phyloP scores from a whole-genome alignment of 805 yeast species.

The Torulaspora delbrueckii region DNA sequence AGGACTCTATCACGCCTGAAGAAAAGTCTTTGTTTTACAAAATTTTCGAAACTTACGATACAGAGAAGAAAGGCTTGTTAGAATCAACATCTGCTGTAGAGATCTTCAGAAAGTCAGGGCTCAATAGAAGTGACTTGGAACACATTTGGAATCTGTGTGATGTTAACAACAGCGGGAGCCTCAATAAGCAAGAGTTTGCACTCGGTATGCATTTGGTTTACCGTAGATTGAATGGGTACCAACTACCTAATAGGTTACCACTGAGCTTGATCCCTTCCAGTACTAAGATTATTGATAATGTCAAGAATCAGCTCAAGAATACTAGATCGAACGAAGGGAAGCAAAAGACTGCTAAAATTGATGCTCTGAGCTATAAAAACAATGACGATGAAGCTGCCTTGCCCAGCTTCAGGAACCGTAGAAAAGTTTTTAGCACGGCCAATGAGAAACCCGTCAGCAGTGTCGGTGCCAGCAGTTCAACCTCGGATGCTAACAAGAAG shows the following conservation, averaged over 20 bases:
- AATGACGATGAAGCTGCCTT: constrained; percentile 69
- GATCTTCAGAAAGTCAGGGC: constrained; percentile 86
- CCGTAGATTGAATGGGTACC: constrained; percentile 81
- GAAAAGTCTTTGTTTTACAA: constrained; percentile 84
- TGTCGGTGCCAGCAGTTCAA: background rate
- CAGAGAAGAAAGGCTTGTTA: constrained; percentile 57
- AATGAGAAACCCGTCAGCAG: background rate
- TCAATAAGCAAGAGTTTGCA: constrained; percentile 86
- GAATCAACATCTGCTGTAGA: constrained; percentile 79
- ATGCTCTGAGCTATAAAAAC: constrained; percentile 58
- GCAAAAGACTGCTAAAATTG: constrained; percentile 19
- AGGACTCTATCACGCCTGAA: constrained; percentile 74
- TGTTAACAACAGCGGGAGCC: constrained; percentile 71
- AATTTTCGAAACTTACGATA: constrained; percentile 85
- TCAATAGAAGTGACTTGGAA: constrained; percentile 79
- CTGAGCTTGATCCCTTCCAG: constrained; percentile 90
- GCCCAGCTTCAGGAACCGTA: constrained; percentile 65
- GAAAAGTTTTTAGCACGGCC: constrained; percentile 30
- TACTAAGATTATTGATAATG: constrained; percentile 61
- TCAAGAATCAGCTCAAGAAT: constrained; percentile 50
- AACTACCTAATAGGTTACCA: constrained; percentile 77
- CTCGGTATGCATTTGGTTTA: constrained; percentile 97
- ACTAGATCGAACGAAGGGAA: constrained; percentile 10
- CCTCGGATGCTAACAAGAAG: background rate
- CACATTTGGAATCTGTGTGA: constrained; percentile 89